Evolutionary conservation across 192 early-diverging fungal genomes (phyloP).

Genomic region (Lobulomyces angularis): DNA sequence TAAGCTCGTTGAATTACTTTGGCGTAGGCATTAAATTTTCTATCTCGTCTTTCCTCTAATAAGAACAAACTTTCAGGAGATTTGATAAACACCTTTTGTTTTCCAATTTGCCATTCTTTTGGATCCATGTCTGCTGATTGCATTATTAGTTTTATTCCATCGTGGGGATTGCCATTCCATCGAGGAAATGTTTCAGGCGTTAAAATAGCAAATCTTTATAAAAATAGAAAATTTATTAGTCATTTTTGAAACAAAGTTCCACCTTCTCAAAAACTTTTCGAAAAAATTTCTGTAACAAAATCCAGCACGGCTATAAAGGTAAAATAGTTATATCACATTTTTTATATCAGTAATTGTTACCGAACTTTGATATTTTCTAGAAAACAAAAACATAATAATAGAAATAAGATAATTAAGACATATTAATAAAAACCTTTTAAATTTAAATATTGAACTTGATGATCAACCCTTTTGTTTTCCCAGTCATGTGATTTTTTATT

Average conservation of each 20-base stretch:
- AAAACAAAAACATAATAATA: conserved; percentile 1
- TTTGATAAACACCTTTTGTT: conserved; percentile 89
- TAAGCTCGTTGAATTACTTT: conserved; percentile 84
- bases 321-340: neutral
- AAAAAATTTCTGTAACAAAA: conserved; percentile 94
- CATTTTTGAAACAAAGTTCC: conserved; percentile 3
- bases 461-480: conserved; percentile 78
- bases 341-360: neutral
- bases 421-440: conserved; percentile 48
- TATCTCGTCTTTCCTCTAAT: conserved; percentile 82
- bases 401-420: neutral
- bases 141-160: conserved; percentile 69
- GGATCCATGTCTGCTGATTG: conserved; percentile 68
- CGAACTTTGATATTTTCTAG: conserved; percentile 95
- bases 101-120: conserved; percentile 93
- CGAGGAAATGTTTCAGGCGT: conserved; percentile 60
- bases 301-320: conserved; percentile 59
- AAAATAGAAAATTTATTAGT: conserved; percentile 28
- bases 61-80: conserved; percentile 87
- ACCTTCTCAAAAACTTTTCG: conserved; percentile 68
- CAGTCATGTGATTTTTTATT: conserved; percentile 86
- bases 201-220: conserved; percentile 63
- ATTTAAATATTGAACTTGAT: conserved; percentile 95
- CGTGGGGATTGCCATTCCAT: conserved; percentile 65
- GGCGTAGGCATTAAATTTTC: conserved; percentile 94